phyloP scores from a whole-genome alignment of 176 grass and related monocot species.

The Hordeum vulgare region DNA sequence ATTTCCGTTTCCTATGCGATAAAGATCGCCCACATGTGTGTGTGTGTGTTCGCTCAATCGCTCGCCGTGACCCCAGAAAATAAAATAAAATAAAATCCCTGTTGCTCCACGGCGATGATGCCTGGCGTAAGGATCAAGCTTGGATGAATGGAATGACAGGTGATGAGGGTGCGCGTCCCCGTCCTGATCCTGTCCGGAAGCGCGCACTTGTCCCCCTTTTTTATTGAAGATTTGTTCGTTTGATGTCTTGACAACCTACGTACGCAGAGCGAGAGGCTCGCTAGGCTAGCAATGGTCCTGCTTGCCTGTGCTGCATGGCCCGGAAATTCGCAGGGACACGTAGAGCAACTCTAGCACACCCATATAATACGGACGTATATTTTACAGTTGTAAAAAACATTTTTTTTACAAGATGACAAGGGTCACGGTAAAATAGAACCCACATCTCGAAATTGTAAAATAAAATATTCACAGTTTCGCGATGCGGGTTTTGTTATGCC shows the following conservation, averaged over 20 bases:
- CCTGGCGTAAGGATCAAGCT: constrained; percentile 2
- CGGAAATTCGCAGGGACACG: no score
- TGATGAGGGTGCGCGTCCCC: not conserved
- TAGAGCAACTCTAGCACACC: no score
- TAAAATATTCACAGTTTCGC: no score
- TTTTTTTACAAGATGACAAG: no score
- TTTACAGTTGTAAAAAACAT: no score
- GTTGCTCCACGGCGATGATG: not conserved
- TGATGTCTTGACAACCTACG: not conserved
- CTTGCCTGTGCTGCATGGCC: not conserved
- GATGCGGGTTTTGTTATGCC: no score
- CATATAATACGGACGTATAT: no score
- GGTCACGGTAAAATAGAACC: no score
- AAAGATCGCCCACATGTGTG: not conserved
- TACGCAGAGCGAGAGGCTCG: not conserved
- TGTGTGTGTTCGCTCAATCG: no score
- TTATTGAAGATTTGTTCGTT: not conserved
- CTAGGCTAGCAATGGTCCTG: constrained; percentile 6
- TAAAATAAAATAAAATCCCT: no score
- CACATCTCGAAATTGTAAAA: no score
- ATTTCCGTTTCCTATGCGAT: not conserved
- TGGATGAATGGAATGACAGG: not conserved
- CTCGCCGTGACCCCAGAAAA: no score
- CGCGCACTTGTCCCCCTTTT: not conserved
- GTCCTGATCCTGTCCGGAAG: not conserved